Evolutionary conservation across 495 filamentous ascomycete species (phyloP).

Genomic region (Corynascus novoguineensis): DNA sequence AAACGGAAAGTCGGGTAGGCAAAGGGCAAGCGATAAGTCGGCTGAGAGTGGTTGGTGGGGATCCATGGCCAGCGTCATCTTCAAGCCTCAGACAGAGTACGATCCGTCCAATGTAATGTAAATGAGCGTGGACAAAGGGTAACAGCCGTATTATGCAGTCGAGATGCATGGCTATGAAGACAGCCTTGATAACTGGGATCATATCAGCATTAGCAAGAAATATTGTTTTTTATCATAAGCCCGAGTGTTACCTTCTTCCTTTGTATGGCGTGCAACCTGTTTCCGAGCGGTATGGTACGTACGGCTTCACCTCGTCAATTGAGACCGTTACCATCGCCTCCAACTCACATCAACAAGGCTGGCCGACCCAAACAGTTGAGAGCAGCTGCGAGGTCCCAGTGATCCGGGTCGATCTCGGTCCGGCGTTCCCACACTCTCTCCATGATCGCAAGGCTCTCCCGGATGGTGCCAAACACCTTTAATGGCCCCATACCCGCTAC

Average conservation of each 20-base stretch:
- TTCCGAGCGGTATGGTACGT: not conserved
- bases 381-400: conserved; percentile 38
- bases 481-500: conserved; percentile 35
- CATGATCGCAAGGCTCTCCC: conserved; percentile 47
- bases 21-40: not conserved
- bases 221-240: too few relatives aligned
- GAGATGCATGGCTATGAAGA: too few relatives aligned
- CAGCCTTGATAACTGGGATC: too few relatives aligned
- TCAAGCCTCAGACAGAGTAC: conserved; percentile 3
- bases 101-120: conserved; percentile 4
- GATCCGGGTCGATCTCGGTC: conserved; percentile 27
- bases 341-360: conserved; percentile 36
- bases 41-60: conserved; percentile 35
- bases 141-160: too few relatives aligned
- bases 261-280: too few relatives aligned
- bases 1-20: not conserved
- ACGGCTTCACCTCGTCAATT: not conserved
- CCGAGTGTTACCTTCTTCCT: too few relatives aligned
- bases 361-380: conserved; percentile 35
- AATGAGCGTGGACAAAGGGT: not conserved
- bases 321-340: not conserved
- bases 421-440: conserved; percentile 45
- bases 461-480: conserved; percentile 41
- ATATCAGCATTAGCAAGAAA: too few relatives aligned
- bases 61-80: conserved; percentile 9